These are phyloP conservation scores for Anastatica hierochuntica DNA, from an alignment of 345 rosid genomes.

Conservation along the genomic window DNA sequence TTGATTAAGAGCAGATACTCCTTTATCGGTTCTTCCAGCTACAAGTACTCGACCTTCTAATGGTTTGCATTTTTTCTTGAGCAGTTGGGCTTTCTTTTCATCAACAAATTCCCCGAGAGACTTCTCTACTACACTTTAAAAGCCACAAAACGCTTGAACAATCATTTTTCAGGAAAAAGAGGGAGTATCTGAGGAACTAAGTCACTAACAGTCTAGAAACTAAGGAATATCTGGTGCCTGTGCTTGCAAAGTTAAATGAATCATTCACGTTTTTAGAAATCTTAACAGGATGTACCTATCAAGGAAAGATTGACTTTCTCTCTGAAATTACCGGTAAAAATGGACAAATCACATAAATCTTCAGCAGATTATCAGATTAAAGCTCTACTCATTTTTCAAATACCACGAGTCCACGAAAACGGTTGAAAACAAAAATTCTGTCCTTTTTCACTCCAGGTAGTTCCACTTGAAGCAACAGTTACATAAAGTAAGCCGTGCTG, in stretches of 20 bases:
- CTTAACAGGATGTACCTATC: not conserved
- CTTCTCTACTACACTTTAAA: constrained; percentile 58
- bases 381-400: not conserved
- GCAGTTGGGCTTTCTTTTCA: constrained; percentile 72
- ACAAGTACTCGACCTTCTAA: constrained; percentile 75
- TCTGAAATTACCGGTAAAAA: not conserved
- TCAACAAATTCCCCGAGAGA: constrained; percentile 82
- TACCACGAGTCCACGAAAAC: not conserved
- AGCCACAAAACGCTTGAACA: constrained; percentile 4
- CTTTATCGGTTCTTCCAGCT: constrained; percentile 97
- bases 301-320: not conserved
- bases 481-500: not conserved
- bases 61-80: constrained; percentile 64
- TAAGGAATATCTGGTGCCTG: not conserved
- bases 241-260: not conserved
- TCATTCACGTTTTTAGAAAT: not conserved
- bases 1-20: constrained; percentile 89
- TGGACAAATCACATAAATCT: not conserved
- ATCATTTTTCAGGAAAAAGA: constrained; percentile 4
- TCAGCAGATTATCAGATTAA: not conserved
- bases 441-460: not conserved
- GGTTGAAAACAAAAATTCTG: not conserved
- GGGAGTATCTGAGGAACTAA: not conserved
- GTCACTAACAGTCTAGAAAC: not conserved
- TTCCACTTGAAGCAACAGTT: not conserved